These are phyloP conservation scores for Rossbeevera mucosa DNA, from an alignment of 768 basidiomycete species.

Conservation along the genomic window DNA sequence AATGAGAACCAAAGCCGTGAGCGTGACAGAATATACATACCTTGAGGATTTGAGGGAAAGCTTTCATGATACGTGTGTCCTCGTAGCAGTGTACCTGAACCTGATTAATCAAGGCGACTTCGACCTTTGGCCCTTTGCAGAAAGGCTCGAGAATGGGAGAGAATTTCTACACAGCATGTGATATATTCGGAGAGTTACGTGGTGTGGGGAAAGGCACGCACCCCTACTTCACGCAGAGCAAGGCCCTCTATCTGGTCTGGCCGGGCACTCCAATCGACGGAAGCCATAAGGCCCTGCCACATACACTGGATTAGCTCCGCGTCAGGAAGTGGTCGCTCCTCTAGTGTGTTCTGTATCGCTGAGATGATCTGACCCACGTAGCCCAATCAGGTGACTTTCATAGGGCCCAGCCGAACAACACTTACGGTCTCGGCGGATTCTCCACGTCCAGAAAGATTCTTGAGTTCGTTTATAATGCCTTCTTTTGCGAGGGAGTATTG, in stretches of 20 bases:
- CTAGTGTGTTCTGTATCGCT: conserved; percentile 65
- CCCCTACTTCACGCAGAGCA: conserved; percentile 83
- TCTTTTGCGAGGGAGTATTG: conserved; percentile 82
- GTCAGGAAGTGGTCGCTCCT: conserved; percentile 80
- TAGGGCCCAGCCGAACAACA: conserved; percentile 2
- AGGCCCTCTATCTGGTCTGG: conserved; percentile 90
- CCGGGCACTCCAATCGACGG: conserved; percentile 83
- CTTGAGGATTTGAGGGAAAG: conserved; percentile 94
- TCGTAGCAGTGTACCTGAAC: conserved; percentile 97
- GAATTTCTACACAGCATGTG: conserved; percentile 56
- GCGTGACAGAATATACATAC: conserved; percentile 31
- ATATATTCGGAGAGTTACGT: not conserved
- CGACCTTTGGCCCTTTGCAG: conserved; percentile 80
- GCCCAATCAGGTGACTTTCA: conserved; percentile 8
- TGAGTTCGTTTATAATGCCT: conserved; percentile 61
- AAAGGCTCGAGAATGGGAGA: conserved; percentile 87
- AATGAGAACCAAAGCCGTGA: conserved; percentile 5
- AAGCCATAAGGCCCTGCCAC: conserved; percentile 88
- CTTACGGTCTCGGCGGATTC: conserved; percentile 67
- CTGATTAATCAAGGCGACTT: conserved; percentile 91
- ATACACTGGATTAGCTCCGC: conserved; percentile 81
- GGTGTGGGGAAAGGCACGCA: conserved; percentile 35
- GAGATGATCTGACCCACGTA: conserved; percentile 57
- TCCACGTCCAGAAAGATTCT: conserved; percentile 63
- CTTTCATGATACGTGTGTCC: conserved; percentile 90